Evolutionary conservation across 495 filamentous ascomycete genomes (phyloP).

Genomic region (Hyphodiscus hymeniophilus): DNA sequence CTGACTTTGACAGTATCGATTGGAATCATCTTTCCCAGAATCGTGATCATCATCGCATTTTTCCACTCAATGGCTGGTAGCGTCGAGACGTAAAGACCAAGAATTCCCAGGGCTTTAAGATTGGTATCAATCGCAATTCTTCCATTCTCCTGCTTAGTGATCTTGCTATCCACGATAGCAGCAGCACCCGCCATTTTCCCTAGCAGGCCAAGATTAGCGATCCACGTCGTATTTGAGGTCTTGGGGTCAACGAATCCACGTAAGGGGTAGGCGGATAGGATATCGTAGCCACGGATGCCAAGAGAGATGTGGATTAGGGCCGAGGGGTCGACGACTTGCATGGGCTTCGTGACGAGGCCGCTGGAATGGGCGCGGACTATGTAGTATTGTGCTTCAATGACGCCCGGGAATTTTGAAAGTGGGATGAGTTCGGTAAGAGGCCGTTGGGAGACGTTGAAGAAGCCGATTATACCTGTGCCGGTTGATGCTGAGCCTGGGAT

Average conservation of each 20-base stretch:
- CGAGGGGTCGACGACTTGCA: slow-evolving; percentile 30
- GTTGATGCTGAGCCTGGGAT: slow-evolving; percentile 47
- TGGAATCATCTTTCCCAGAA: slow-evolving; percentile 63
- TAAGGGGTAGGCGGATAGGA: slow-evolving; percentile 67
- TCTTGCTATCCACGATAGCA: slow-evolving; percentile 55
- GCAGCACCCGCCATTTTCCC: slow-evolving; percentile 87
- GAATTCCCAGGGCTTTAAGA: slow-evolving; percentile 72
- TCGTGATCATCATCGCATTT: slow-evolving; percentile 65
- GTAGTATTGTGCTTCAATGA: slow-evolving; percentile 45
- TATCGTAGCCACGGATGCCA: slow-evolving; percentile 62
- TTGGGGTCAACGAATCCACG: slow-evolving; percentile 40
- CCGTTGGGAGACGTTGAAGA: slow-evolving; percentile 68
- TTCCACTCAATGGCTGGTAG: slow-evolving; percentile 51
- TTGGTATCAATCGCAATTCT: slow-evolving; percentile 52
- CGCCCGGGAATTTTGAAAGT: slow-evolving; percentile 64
- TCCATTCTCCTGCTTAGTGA: slow-evolving; percentile 48
- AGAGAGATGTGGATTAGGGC: slow-evolving; percentile 52
- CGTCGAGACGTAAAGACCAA: slow-evolving; percentile 70
- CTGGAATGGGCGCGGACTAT: slow-evolving; percentile 63
- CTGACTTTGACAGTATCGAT: slow-evolving; percentile 54
- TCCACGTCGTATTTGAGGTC: slow-evolving; percentile 25
- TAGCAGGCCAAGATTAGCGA: slow-evolving; percentile 72
- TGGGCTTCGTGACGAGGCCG: slow-evolving; percentile 50
- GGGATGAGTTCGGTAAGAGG: slow-evolving; percentile 56
- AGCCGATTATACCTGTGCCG: slow-evolving; percentile 68